phyloP scores from a whole-genome alignment of 2,329 filamentous ascomycete species.

The Pseudocercospora macadamiae region DNA sequence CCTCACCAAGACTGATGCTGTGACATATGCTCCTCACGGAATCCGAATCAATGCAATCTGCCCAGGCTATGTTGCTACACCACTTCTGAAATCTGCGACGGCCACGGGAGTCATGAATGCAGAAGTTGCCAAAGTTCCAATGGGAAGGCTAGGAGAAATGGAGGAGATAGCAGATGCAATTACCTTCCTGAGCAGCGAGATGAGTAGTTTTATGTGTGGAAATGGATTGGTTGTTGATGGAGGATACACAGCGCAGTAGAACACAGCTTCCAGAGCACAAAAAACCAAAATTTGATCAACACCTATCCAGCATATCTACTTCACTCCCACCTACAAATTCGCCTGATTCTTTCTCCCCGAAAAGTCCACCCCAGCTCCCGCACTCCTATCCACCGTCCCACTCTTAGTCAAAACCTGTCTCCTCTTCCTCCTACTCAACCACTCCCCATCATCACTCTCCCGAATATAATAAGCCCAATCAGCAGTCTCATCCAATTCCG shows the following conservation, averaged over 20 bases:
- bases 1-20: slow-evolving; percentile 58
- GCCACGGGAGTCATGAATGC: slow-evolving; percentile 23
- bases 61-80: slow-evolving; percentile 44
- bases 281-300: background rate
- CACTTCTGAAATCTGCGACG: slow-evolving; percentile 11
- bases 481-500: slow-evolving; percentile 22
- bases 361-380: slow-evolving; percentile 8
- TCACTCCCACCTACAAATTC: slow-evolving; percentile 5
- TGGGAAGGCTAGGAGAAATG: slow-evolving; percentile 57
- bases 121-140: slow-evolving; percentile 56
- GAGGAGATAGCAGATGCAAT: slow-evolving; percentile 63
- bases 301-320: background rate
- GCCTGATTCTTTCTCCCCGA: slow-evolving; percentile 12
- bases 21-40: slow-evolving; percentile 53
- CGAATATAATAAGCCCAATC: slow-evolving; percentile 22
- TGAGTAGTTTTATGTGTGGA: slow-evolving; percentile 35
- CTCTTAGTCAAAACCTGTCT: slow-evolving; percentile 22
- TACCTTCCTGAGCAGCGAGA: slow-evolving; percentile 35
- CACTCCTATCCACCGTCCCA: slow-evolving; percentile 17
- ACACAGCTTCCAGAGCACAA: background rate
- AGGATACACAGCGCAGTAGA: slow-evolving; percentile 22
- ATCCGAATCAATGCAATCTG: slow-evolving; percentile 66
- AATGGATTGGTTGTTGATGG: slow-evolving; percentile 25
- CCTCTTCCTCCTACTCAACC: slow-evolving; percentile 23
- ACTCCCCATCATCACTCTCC: slow-evolving; percentile 22